Evolutionary conservation across 257 asterid species (phyloP), one percentile per base, ranked within the genome.

Genomic region (Nicotiana undulata): DNA sequence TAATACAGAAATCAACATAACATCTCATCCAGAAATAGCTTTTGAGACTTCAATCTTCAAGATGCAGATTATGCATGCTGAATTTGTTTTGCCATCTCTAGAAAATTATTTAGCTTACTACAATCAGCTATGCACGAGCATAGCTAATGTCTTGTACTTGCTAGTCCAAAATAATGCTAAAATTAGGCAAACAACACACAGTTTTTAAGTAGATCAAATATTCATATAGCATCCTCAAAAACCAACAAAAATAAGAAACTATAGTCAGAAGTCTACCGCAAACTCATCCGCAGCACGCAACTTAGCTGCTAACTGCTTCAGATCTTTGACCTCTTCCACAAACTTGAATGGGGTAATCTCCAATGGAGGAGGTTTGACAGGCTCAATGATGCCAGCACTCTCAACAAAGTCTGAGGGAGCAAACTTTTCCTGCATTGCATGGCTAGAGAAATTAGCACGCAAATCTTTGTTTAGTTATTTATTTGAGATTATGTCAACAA

Each of bases 321-420:
- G 84, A 82, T 91, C 99, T 86, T 96, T 96, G 78, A 96, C 94
- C 3, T 94, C 97, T 84, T 90, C 90, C 79, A 96, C 98, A 80
- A 87, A 65, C 68, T 77, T 90, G 81, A 96, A 94, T 67, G 98
- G 98, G 49, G 98, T 96, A 81, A 37, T 83, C 81, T 89, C 97
- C 18, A 94, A 34, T 24, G 97, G 90, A 85, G 87, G 92, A 86
- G 98, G 97, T 82, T 91, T 85, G 16, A 74, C 79, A 64, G 97
- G 98, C 77, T 84, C 93, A 28, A 81, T 58, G 52, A 29, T 28
- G 74, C 86, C 82, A 22, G 82, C 86, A 82, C 81, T 85, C 80
- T 90, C 98, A 76, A 94, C 90, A 81, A 96, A 96, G 82, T 94
- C 98, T 82, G 86, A 76, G 83, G 87, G 87, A 46, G 90, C 86